phyloP scores from a whole-genome alignment of 495 filamentous ascomycete species.

The Penicillium parvum region DNA sequence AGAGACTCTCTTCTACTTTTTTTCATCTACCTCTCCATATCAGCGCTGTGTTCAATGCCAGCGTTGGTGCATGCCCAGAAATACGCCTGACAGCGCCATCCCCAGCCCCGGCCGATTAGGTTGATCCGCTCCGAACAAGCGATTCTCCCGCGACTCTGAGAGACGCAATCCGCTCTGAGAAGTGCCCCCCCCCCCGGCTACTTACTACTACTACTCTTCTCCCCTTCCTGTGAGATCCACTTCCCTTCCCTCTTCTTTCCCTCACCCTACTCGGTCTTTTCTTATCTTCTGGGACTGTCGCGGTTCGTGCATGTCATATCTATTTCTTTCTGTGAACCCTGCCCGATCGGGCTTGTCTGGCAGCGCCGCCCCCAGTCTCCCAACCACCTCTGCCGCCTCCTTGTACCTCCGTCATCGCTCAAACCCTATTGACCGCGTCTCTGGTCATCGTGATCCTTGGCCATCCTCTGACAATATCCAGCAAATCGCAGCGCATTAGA shows the following conservation, averaged over 20 bases:
- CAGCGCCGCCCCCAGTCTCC: conserved; percentile 23
- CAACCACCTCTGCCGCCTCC: conserved; percentile 29
- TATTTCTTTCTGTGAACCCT: conserved; percentile 9
- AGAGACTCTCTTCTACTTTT: neutral
- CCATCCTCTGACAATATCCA: conserved; percentile 7
- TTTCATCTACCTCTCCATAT: neutral
- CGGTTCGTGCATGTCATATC: conserved; percentile 8
- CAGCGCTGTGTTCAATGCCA: conserved; percentile 1
- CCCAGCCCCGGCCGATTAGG: conserved; percentile 34
- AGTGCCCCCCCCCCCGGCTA: conserved; percentile 32
- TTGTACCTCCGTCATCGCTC: conserved; percentile 35
- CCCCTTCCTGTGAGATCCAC: conserved; percentile 31
- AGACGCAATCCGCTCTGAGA: conserved; percentile 23
- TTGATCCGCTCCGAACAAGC: conserved; percentile 48
- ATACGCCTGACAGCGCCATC: conserved; percentile 38
- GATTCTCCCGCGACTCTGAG: conserved; percentile 33
- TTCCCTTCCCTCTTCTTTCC: conserved; percentile 22
- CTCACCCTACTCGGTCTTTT: conserved; percentile 11
- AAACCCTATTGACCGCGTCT: conserved; percentile 26
- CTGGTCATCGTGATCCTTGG: conserved; percentile 4
- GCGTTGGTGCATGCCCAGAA: conserved; percentile 35
- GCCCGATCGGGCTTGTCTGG: conserved; percentile 25
- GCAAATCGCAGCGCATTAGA: conserved; percentile 28
- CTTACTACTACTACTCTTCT: too few species aligned
- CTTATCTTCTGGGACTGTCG: conserved; percentile 11